Percentiles rank a stretch among this genome's conserved stretches.
phyloP scores from a whole-genome alignment of 768 basidiomycete genomes.

The Xerocomellus chrysenteron region DNA sequence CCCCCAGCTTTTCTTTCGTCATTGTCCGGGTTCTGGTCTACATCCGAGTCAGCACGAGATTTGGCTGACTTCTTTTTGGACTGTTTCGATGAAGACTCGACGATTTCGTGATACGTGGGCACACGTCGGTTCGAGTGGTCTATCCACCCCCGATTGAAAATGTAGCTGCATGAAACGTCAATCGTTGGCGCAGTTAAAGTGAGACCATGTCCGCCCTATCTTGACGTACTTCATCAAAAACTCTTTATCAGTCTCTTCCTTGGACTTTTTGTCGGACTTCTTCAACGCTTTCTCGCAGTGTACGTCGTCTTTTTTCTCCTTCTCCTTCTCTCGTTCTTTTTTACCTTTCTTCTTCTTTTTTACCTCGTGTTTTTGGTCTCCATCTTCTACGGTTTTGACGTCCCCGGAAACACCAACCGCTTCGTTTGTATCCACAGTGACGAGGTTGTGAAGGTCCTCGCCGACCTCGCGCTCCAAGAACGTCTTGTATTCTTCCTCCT shows the following conservation, averaged over 20 bases:
- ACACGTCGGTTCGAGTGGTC: constrained; percentile 71
- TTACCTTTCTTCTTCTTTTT: constrained; percentile 36
- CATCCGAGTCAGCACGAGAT: constrained; percentile 16
- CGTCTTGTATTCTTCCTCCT: constrained; percentile 82
- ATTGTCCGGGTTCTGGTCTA: constrained; percentile 6
- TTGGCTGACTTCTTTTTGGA: constrained; percentile 22
- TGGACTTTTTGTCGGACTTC: constrained; percentile 33
- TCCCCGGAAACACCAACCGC: constrained; percentile 20
- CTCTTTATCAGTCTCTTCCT: constrained; percentile 74
- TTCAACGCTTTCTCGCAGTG: constrained; percentile 24
- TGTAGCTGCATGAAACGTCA: constrained; percentile 61
- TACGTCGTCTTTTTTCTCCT: constrained; percentile 20
- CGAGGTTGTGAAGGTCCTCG: constrained; percentile 62
- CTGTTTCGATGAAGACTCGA: constrained; percentile 37
- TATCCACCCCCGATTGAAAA: constrained; percentile 96
- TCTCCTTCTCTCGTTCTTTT: constrained; percentile 33
- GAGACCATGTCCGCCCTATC: not conserved
- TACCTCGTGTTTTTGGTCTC: constrained; percentile 28
- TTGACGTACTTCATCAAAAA: constrained; percentile 81
- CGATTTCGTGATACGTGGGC: constrained; percentile 85
- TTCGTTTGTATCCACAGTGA: constrained; percentile 48
- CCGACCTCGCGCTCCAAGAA: constrained; percentile 85
- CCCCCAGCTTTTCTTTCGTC: constrained; percentile 27
- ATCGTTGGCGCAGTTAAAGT: not conserved
- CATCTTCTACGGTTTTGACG: constrained; percentile 27